Conservation (phyloP, 371 early-diverging fungal genomes). For the Zancudomyces culisetae region DNA sequence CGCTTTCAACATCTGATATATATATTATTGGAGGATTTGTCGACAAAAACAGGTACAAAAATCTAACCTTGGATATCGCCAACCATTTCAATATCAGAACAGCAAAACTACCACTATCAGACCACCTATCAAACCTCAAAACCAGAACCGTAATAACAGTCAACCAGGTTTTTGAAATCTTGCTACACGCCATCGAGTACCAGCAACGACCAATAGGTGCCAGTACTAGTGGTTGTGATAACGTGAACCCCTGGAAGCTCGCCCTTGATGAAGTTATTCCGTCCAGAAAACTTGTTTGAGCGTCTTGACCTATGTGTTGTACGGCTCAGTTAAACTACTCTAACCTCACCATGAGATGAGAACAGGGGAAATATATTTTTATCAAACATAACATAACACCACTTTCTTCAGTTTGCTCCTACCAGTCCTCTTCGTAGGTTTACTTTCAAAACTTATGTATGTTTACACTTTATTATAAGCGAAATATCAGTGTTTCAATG, state of each 20-base stretch:
- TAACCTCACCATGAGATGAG: no score
- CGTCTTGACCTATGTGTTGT: no score
- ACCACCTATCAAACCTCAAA: constrained; percentile 54
- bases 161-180: constrained; percentile 80
- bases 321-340: no score
- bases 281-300: constrained; percentile 42
- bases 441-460: no score
- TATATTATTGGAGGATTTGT: constrained; percentile 91
- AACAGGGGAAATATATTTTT: no score
- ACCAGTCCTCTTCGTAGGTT: no score
- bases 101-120: constrained; percentile 70
- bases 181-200: constrained; percentile 44
- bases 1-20: constrained; percentile 45
- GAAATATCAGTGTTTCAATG: no score
- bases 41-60: constrained; percentile 75
- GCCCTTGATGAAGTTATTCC: constrained; percentile 77
- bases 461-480: no score
- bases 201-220: background rate
- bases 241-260: constrained; percentile 53
- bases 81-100: constrained; percentile 46
- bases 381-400: no score
- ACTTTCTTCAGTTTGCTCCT: no score
- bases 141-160: constrained; percentile 74
- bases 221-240: background rate
- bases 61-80: constrained; percentile 62